Base-by-base conservation (phyloP, 2,329 filamentous ascomycete species). In the Sordariomycetes sp. region DNA sequence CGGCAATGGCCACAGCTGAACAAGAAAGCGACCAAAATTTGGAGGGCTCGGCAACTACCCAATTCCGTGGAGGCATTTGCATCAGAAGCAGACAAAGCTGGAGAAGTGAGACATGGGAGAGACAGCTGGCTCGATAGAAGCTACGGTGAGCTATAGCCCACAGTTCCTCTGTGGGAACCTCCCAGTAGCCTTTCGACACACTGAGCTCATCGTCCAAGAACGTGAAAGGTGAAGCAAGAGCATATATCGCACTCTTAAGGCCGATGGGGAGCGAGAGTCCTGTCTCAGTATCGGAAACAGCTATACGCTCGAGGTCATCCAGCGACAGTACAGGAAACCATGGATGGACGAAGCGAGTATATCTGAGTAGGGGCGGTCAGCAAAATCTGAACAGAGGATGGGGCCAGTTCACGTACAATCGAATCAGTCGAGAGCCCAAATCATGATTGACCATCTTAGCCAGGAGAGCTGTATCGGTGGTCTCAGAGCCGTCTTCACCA, bases 131-230 rank as follows among this genome's bases (percentile, higher is more conserved):
- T 1, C 47, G 46, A 8, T 39, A 36, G 20, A 38, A 47, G 34
- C 46, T 47, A 5, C 46, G 43, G 12, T 45, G 35, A 1, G 44
- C 40, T 4, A 48, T 39, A 10, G 43, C 46, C 47, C 47, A 49
- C 3, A 50, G 41, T n/a, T 45, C 42, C n/a, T 46, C 45, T 2
- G 45, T 43, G 5, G 46, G 38, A 8, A 47, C 46, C 19, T 41
- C 33, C 6, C 34, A 32, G 30, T 50, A 50, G 19, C 45, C 47
- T 17, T 46, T 46, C 9, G 40, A 38, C 9, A 48, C 36, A 32
- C 45, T 48, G 3, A 48, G 34, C 35, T 48, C 43, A 30, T 50
- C 47, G 33, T 48, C 47, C 2, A 47, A 34, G 19, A 47, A 50
- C 11, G 40, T 46, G 30, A 47, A 50, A 1, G 46, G 47, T 19